Evolutionary conservation across 2,329 filamentous ascomycete genomes (phyloP).

Genomic region (Gaeumannomyces tritici): DNA sequence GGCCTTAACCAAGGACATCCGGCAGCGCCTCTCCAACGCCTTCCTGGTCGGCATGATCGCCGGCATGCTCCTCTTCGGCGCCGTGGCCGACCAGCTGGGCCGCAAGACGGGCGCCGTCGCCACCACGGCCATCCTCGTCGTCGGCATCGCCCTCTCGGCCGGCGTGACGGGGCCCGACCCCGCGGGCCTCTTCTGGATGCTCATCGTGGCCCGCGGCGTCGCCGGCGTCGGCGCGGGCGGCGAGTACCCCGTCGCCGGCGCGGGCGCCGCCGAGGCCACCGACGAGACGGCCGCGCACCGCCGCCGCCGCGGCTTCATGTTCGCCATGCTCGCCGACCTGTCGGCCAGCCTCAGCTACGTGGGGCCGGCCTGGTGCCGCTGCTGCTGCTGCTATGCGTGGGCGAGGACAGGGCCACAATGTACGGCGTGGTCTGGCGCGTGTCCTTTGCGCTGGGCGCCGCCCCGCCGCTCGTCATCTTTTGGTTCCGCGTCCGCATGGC

Average conservation of each 20-base stretch:
- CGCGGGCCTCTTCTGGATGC: conserved; percentile 39
- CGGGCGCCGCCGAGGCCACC: conserved; percentile 41
- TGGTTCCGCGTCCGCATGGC: conserved; percentile 43
- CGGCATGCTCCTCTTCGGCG: conserved; percentile 44
- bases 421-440: conserved; percentile 36
- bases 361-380: conserved; percentile 36
- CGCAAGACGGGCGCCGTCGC: conserved; percentile 35
- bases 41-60: conserved; percentile 46
- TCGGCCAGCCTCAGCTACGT: conserved; percentile 36
- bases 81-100: conserved; percentile 39
- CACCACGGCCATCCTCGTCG: conserved; percentile 32
- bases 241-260: conserved; percentile 42
- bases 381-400: conserved; percentile 38
- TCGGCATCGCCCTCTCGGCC: conserved; percentile 33
- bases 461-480: conserved; percentile 40
- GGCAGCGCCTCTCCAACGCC: conserved; percentile 42
- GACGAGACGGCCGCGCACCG: conserved; percentile 27
- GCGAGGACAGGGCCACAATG: conserved; percentile 8
- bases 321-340: conserved; percentile 43
- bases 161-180: conserved; percentile 28
- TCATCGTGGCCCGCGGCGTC: conserved; percentile 30
- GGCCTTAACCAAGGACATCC: conserved; percentile 30
- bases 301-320: conserved; percentile 32
- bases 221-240: conserved; percentile 34
- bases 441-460: conserved; percentile 36